phyloP scores from a whole-genome alignment of 2,329 filamentous ascomycete species.

The Emmonsiellopsis sp. region DNA sequence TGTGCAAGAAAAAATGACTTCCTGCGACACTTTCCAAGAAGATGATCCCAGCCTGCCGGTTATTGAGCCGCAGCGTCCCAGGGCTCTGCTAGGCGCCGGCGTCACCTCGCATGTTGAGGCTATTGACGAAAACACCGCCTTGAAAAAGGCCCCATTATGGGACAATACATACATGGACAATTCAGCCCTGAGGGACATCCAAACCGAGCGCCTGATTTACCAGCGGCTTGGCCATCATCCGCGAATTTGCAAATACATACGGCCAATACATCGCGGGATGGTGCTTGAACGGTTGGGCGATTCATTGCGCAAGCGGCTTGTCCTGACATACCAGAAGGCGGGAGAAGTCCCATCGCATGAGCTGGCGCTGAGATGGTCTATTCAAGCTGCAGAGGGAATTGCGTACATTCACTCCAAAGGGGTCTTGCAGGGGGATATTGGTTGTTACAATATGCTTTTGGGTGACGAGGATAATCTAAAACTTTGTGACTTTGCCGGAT shows the following conservation, averaged over 20 bases:
- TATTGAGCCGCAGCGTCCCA: too few relatives aligned
- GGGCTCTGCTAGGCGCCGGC: not conserved
- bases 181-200: not conserved
- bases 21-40: too few relatives aligned
- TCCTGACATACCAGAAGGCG: not conserved
- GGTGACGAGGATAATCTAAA: not conserved
- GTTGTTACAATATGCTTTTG: conserved; percentile 3
- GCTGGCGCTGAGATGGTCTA: not conserved
- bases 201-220: not conserved
- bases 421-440: conserved; percentile 3
- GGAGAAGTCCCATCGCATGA: not conserved
- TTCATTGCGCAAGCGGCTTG: not conserved
- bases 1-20: too few relatives aligned
- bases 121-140: not conserved
- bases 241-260: not conserved
- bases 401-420: conserved; percentile 1
- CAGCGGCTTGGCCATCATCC: not conserved
- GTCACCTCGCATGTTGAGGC: not conserved
- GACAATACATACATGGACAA: not conserved
- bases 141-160: not conserved
- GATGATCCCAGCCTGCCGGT: too few relatives aligned
- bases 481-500: not conserved
- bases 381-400: conserved; percentile 4
- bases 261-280: not conserved
- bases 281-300: not conserved